Conservation (phyloP, 2,329 filamentous ascomycete species). For the Didymella glomerata region DNA sequence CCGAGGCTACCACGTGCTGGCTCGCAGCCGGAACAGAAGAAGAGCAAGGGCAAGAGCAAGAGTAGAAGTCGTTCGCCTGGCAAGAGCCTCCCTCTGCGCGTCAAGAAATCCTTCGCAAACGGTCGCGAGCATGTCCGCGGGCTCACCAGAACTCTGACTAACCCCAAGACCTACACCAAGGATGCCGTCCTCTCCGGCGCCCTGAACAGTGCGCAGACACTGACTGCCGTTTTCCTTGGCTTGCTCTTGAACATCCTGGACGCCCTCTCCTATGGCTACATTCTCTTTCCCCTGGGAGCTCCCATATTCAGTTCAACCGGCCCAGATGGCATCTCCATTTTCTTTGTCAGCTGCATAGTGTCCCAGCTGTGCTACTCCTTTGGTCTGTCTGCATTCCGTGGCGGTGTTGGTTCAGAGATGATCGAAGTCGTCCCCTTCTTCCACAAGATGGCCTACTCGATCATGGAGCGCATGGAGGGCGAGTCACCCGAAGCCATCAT, state of each 20-base stretch:
- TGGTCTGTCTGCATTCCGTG: slow-evolving; percentile 85
- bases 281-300: slow-evolving; percentile 89
- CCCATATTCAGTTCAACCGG: slow-evolving; percentile 86
- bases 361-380: slow-evolving; percentile 89
- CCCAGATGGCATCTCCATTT: slow-evolving; percentile 95
- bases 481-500: slow-evolving; percentile 86
- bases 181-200: slow-evolving; percentile 69
- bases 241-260: slow-evolving; percentile 92
- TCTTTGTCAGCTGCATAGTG: slow-evolving; percentile 97
- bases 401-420: slow-evolving; percentile 93
- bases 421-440: slow-evolving; percentile 99
- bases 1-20: slow-evolving; percentile 40
- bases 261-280: slow-evolving; percentile 88
- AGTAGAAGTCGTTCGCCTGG: slow-evolving; percentile 36
- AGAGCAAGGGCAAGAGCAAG: slow-evolving; percentile 18
- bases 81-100: slow-evolving; percentile 23
- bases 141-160: slow-evolving; percentile 53
- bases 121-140: slow-evolving; percentile 34
- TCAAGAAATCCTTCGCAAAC: slow-evolving; percentile 30
- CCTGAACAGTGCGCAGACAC: slow-evolving; percentile 71
- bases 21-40: slow-evolving; percentile 29
- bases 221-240: slow-evolving; percentile 89
- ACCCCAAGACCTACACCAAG: slow-evolving; percentile 77
- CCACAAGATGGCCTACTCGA: slow-evolving; percentile 95
- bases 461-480: slow-evolving; percentile 78